These are phyloP conservation scores for Cylindricascospora bacillispora DNA, from an alignment of 1,139 yeast species.

Conservation along the genomic window DNA sequence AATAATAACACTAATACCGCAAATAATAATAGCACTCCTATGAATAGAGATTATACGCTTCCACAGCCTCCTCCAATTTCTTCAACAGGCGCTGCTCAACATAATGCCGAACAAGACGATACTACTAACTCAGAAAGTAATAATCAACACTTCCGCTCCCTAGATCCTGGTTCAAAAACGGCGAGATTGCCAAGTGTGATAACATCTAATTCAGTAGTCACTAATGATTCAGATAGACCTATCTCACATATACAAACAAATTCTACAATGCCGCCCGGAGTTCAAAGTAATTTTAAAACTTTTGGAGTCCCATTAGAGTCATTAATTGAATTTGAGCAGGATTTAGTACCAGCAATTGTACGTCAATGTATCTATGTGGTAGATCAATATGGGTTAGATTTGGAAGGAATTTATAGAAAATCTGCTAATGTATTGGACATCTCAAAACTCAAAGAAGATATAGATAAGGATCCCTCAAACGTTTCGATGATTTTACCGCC, in stretches of 20 bases:
- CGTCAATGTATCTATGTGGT: constrained; percentile 79
- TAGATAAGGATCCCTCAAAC: constrained; percentile 69
- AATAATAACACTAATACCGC: constrained; percentile 1
- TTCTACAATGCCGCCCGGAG: constrained; percentile 28
- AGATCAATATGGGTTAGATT: constrained; percentile 68
- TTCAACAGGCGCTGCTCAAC: not conserved
- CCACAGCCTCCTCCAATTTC: constrained; percentile 3
- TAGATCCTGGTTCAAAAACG: constrained; percentile 19
- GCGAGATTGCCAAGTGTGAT: constrained; percentile 17
- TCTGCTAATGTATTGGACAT: constrained; percentile 70
- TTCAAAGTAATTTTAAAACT: constrained; percentile 38
- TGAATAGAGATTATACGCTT: constrained; percentile 2
- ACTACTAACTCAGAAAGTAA: not conserved
- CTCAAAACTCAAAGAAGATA: constrained; percentile 54
- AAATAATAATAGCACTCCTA: not conserved
- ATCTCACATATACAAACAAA: constrained; percentile 24
- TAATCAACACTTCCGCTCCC: constrained; percentile 10
- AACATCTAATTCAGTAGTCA: constrained; percentile 13
- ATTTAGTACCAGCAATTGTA: constrained; percentile 84
- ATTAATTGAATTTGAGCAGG: constrained; percentile 70
- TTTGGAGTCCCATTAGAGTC: constrained; percentile 75
- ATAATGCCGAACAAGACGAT: not conserved
- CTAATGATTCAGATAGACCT: constrained; percentile 21
- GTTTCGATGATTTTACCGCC: constrained; percentile 43
- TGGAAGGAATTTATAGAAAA: constrained; percentile 83